Evolutionary conservation across 2,329 filamentous ascomycete species (phyloP), one percentile per base, ranked within the genome.

Genomic region (Sporothrix protearum): DNA sequence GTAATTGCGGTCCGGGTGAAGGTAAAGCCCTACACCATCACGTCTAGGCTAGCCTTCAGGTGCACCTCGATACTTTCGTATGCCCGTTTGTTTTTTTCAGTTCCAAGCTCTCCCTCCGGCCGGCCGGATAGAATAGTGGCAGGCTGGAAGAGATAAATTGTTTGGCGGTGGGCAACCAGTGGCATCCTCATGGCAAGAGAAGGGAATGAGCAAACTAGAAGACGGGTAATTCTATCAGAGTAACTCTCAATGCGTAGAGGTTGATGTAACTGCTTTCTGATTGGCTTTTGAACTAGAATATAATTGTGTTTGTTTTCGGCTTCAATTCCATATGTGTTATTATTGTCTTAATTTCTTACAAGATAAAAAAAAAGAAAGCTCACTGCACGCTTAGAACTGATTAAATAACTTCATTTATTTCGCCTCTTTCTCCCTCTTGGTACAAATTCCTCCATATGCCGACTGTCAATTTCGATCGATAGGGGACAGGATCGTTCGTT

Each of bases 21-120:
- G 1, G 25, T 22, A 64, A 75, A 75, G 0, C 68, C 68, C 1
- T 64, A 25, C 5, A 75, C 72, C 19, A 73, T 69, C 39, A 10
- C 39, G 39, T 5, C 10, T 42, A 22, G 5, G 3, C 16, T 36
- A 6, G 22, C 6, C 47, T 51, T 22, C 1, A 8, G 22, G 47
- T 12, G 3, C 12, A 28, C 1, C 25, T 53, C 19, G 7, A 7
- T 14, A 5, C n/a, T 28, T 12, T 9, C 49, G n/a, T 36, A 22
- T 33, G 4, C 5, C 14, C 25, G 33, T 33, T 57, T 19, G 28
- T 57, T 33, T 57, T 33, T 30, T 16, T 57, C 53, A 19, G 8
- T 30, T 16, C 30, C 14, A 59, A 28, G 28, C 36, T 36, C 19
- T 36, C 8, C 9, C 28, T 53, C 12, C 7, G 19, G 16, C 28